phyloP scores from a whole-genome alignment of 129 eudicot genomes.

The Escallonia rubra region DNA sequence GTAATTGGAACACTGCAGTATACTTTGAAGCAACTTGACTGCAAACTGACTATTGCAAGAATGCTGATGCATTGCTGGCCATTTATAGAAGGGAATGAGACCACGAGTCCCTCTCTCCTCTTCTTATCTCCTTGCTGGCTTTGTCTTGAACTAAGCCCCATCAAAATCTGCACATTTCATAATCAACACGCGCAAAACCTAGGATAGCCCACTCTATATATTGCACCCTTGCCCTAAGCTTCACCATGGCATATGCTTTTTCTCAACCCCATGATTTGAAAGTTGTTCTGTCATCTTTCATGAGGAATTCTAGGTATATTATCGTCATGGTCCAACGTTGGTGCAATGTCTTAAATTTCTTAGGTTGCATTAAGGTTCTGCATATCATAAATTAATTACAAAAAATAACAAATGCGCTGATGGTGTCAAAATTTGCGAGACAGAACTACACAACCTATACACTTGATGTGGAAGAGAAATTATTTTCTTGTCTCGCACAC shows the following conservation, averaged over 20 bases:
- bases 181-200: conserved; percentile 7
- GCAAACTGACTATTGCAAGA: not conserved
- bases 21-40: not conserved
- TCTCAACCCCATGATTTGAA: conserved; percentile 2
- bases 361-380: no score
- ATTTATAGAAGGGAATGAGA: conserved; percentile 15
- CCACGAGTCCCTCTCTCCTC: not conserved
- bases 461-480: no score
- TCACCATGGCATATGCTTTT: not conserved
- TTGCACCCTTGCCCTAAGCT: not conserved
- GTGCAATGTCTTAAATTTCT: no score
- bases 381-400: no score
- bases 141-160: not conserved
- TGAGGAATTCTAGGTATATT: not conserved
- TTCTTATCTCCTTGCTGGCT: not conserved
- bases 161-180: conserved; percentile 1
- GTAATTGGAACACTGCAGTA: no score
- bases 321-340: no score
- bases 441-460: no score
- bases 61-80: not conserved
- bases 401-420: no score
- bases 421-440: no score
- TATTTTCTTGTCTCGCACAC: no score
- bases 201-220: conserved; percentile 1
- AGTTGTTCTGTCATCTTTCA: conserved; percentile 2